phyloP scores from a whole-genome alignment of 176 grass and related monocot species.

The Triticum turgidum region DNA sequence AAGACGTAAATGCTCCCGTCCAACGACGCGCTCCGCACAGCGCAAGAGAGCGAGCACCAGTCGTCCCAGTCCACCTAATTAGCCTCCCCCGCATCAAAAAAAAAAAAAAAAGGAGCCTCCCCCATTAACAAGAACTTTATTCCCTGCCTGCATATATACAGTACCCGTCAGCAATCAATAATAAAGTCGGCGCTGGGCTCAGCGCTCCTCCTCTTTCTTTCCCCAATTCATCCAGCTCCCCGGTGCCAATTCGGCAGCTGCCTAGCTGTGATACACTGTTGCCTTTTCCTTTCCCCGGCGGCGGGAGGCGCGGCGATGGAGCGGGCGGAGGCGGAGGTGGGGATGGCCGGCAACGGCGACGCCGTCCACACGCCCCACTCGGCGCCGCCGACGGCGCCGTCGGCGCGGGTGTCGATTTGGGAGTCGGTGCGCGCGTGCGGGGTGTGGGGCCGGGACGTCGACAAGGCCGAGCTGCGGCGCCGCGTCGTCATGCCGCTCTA shows the following conservation, averaged over 20 bases:
- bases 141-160: background rate
- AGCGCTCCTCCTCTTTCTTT: background rate
- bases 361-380: background rate
- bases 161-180: background rate
- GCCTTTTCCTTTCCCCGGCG: background rate
- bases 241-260: background rate
- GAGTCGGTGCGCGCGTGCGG: conserved; percentile 79
- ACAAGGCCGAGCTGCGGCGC: conserved; percentile 71
- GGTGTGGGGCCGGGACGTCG: conserved; percentile 61
- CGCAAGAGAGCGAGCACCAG: background rate
- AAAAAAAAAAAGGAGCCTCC: too few relatives aligned
- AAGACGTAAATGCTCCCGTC: background rate
- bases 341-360: background rate
- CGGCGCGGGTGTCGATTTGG: conserved; percentile 81
- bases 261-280: conserved; percentile 15
- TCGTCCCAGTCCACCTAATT: conserved; percentile 5
- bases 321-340: conserved; percentile 33
- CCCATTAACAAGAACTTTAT: background rate
- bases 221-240: conserved; percentile 14
- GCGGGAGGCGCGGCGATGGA: conserved; percentile 37
- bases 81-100: background rate
- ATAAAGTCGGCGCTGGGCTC: conserved; percentile 9
- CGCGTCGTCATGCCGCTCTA: conserved; percentile 77
- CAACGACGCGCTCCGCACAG: background rate
- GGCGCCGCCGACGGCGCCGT: conserved; percentile 25